phyloP scores from a whole-genome alignment of 352 stramenopile genomes.

The Phytopythium kandeliae region DNA sequence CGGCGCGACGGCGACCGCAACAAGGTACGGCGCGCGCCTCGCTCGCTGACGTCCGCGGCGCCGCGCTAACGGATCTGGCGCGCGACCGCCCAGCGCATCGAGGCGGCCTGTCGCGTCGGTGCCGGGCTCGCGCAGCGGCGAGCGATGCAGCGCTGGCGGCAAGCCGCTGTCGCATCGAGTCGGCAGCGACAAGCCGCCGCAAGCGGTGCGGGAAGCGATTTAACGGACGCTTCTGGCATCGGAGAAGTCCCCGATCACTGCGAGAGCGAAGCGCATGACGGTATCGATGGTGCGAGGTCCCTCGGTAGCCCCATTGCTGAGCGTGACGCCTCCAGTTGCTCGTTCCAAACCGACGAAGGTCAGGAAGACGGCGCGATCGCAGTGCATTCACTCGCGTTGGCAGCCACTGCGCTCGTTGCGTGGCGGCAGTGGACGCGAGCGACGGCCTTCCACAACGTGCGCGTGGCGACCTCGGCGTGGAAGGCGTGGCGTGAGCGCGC shows the following conservation, averaged over 20 bases:
- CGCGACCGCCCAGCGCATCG: constrained; percentile 18
- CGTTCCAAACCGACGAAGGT: too few species aligned
- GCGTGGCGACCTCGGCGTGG: constrained; percentile 15
- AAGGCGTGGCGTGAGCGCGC: constrained; percentile 13
- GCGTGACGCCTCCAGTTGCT: too few species aligned
- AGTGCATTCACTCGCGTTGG: background rate
- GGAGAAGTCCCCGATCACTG: background rate
- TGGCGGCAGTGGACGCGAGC: constrained; percentile 3
- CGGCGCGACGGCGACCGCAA: constrained; percentile 16
- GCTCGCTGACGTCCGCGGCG: background rate
- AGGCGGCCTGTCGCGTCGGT: constrained; percentile 36
- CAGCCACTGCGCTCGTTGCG: background rate
- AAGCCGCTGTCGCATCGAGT: constrained; percentile 3
- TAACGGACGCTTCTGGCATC: background rate
- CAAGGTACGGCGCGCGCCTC: constrained; percentile 14
- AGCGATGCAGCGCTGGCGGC: constrained; percentile 29
- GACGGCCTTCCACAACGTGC: background rate
- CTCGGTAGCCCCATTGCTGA: too few species aligned
- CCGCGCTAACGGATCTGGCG: background rate
- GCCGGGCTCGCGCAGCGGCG: constrained; percentile 31
- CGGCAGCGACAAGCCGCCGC: constrained; percentile 5
- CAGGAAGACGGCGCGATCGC: background rate
- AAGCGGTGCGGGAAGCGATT: constrained; percentile 7
- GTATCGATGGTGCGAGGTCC: too few species aligned
- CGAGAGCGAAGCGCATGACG: background rate